phyloP scores from a whole-genome alignment of 2,329 filamentous ascomycete species.

The Chrysosporium queenslandicum region DNA sequence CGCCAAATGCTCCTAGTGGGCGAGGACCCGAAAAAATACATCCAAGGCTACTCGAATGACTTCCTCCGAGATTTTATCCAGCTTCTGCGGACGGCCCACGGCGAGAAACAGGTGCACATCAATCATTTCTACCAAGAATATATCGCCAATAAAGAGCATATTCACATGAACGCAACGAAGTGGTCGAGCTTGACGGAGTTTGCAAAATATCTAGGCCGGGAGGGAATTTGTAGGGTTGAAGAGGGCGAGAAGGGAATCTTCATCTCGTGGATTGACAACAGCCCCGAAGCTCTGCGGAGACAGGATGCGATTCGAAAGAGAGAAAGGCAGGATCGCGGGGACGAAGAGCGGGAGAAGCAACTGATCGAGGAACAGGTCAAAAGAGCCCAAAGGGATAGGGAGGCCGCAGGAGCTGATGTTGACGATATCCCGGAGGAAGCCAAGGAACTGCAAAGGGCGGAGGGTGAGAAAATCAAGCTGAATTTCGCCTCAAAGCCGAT shows the following conservation, averaged over 20 bases:
- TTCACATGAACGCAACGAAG: conserved; percentile 88
- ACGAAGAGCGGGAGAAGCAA: conserved; percentile 81
- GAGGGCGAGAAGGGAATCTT: conserved; percentile 76
- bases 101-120: conserved; percentile 77
- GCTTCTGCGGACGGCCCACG: conserved; percentile 70
- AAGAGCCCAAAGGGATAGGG: conserved; percentile 19
- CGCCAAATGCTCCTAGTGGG: conserved; percentile 83
- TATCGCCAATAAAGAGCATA: conserved; percentile 74
- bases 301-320: conserved; percentile 73
- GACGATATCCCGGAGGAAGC: conserved; percentile 1
- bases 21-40: conserved; percentile 73
- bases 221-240: conserved; percentile 82
- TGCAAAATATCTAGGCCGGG: conserved; percentile 71
- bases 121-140: conserved; percentile 96
- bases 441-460: conserved; percentile 14
- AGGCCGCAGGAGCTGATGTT: conserved; percentile 1
- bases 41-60: conserved; percentile 69
- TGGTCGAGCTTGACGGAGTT: conserved; percentile 86
- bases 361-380: conserved; percentile 79
- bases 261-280: conserved; percentile 85
- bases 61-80: conserved; percentile 72
- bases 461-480: conserved; percentile 18
- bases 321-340: conserved; percentile 78
- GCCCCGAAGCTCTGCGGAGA: conserved; percentile 68
- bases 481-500: conserved; percentile 12